Conservation (phyloP, 495 filamentous ascomycete genomes). For the Neurospora sp. region DNA sequence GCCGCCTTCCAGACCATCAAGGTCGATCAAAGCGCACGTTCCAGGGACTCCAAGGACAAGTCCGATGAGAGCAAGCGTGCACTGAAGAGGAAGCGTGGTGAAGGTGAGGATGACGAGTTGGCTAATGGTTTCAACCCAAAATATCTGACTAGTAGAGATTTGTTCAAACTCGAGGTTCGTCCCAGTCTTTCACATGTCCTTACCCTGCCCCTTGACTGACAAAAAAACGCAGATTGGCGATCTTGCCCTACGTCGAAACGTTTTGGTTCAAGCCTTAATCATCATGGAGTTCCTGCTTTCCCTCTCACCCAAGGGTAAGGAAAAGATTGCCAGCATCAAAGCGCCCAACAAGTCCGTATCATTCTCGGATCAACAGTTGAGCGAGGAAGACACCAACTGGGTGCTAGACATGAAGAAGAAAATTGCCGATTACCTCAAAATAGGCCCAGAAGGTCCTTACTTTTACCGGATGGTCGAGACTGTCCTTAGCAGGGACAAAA, state of each 20-base stretch:
- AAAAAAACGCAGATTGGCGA: conserved; percentile 60
- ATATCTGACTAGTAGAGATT: conserved; percentile 86
- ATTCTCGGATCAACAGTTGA: conserved; percentile 61
- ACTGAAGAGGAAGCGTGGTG: conserved; percentile 60
- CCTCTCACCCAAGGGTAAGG: conserved; percentile 70
- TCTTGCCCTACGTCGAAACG: conserved; percentile 83
- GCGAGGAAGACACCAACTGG: conserved; percentile 82
- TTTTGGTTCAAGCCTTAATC: conserved; percentile 89
- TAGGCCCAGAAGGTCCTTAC: conserved; percentile 65
- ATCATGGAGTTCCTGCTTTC: conserved; percentile 87
- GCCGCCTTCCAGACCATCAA: conserved; percentile 68
- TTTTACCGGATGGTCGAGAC: conserved; percentile 96
- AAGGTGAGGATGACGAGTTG: conserved; percentile 48
- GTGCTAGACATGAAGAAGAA: conserved; percentile 55
- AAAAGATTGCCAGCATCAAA: conserved; percentile 58
- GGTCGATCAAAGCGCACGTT: conserved; percentile 44
- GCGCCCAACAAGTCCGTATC: conserved; percentile 73
- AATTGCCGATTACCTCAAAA: conserved; percentile 73
- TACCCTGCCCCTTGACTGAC: conserved; percentile 8
- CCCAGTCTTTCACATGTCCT: background rate
- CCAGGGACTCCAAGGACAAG: conserved; percentile 30
- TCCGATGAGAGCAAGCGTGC: conserved; percentile 51
- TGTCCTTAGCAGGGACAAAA: conserved; percentile 87
- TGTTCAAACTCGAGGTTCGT: conserved; percentile 86
- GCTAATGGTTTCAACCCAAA: conserved; percentile 86